A percentile compares a stretch with the other conserved stretches of the same genome.
Evolutionary conservation across 129 eudicot genomes (phyloP).

Genomic region (Chrysanthemum makinoi): DNA sequence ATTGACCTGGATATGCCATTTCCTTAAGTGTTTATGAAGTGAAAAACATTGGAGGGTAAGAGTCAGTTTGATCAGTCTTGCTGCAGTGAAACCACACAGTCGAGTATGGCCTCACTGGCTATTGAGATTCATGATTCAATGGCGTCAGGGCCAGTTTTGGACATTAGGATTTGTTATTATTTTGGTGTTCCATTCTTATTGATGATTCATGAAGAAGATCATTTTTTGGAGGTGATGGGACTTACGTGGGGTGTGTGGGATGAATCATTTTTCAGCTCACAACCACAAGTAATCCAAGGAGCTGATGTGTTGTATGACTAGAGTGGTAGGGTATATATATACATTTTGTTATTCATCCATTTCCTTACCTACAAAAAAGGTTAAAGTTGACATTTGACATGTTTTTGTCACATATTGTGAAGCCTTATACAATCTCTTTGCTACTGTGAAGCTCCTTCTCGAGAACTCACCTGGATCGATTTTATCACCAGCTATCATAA

Average conservation of each 20-base stretch:
- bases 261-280: conserved; percentile 54
- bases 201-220: no score
- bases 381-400: conserved; percentile 8
- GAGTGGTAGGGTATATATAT: conserved; percentile 55
- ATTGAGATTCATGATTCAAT: no score
- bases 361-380: conserved; percentile 10
- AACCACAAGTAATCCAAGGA: conserved; percentile 77
- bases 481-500: conserved; percentile 88
- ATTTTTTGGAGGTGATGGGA: conserved; percentile 90
- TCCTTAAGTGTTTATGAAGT: no score
- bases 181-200: no score
- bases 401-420: conserved; percentile 15
- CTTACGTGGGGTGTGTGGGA: conserved; percentile 97
- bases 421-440: conserved; percentile 91
- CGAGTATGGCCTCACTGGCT: no score
- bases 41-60: no score
- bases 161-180: no score
- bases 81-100: no score
- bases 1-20: no score
- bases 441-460: conserved; percentile 79
- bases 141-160: no score
- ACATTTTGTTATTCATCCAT: conserved; percentile 12
- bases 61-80: no score
- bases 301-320: conserved; percentile 95
- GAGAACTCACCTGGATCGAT: conserved; percentile 67